These are phyloP conservation scores for Chlorella sp. DNA, from an alignment of 139 green algal genomes.

Conservation along the genomic window DNA sequence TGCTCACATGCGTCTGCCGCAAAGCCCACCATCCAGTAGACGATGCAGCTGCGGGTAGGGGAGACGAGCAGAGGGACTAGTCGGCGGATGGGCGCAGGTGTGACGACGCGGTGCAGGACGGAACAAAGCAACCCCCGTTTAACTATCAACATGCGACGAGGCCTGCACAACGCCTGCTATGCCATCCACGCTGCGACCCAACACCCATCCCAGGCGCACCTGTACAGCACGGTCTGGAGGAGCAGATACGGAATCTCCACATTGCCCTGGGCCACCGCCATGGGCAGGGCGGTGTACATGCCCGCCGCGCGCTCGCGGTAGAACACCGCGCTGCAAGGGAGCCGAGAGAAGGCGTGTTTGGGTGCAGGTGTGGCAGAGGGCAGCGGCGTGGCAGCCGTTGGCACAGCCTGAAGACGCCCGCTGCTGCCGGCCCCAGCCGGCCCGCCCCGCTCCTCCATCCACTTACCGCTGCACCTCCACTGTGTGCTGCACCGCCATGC, in stretches of 20 bases:
- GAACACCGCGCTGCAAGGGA: constrained; percentile 10
- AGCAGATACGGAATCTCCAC: constrained; percentile 55
- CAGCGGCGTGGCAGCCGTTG: too few species aligned
- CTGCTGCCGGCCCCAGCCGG: too few species aligned
- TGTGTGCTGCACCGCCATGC: constrained; percentile 31
- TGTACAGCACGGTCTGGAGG: constrained; percentile 55
- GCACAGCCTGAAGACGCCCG: too few species aligned
- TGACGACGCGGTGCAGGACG: too few species aligned
- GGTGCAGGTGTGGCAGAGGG: neutral
- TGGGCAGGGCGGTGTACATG: constrained; percentile 52
- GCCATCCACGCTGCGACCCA: too few species aligned
- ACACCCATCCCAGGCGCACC: neutral
- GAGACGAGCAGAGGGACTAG: neutral
- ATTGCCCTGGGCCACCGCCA: constrained; percentile 50
- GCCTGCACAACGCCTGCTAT: too few species aligned
- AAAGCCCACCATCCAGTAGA: constrained; percentile 35
- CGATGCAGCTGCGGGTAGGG: constrained; percentile 12
- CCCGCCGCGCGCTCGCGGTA: constrained; percentile 48
- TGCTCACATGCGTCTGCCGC: constrained; percentile 5
- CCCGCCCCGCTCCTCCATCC: too few species aligned
- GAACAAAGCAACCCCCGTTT: too few species aligned
- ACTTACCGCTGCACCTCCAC: constrained; percentile 19
- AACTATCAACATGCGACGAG: too few species aligned
- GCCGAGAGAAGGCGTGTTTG: neutral
- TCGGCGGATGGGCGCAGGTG: too few species aligned